Conservation (phyloP, 2,329 filamentous ascomycete species). For the Trichophyton simii region DNA sequence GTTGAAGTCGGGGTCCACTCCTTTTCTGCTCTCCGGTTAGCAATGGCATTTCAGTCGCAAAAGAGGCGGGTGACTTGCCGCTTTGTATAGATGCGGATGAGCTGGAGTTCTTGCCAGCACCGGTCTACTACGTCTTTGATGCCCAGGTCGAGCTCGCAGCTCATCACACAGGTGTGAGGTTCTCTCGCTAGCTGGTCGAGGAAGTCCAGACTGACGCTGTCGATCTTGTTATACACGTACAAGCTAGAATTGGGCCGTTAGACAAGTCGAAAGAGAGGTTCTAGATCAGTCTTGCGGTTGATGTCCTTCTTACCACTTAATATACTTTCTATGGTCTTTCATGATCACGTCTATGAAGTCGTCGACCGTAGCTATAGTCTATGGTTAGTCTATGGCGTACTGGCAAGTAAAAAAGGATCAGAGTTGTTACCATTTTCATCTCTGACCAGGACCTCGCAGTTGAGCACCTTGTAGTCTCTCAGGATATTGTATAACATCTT, state of each 20-base stretch:
- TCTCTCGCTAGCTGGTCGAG: slow-evolving; percentile 85
- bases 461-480: slow-evolving; percentile 96
- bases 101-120: slow-evolving; percentile 81
- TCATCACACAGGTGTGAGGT: slow-evolving; percentile 92
- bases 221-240: slow-evolving; percentile 99
- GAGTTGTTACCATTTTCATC: slow-evolving; percentile 61
- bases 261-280: background rate
- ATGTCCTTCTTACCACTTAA: slow-evolving; percentile 46
- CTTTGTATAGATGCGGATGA: slow-evolving; percentile 95
- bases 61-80: slow-evolving; percentile 24
- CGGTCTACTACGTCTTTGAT: slow-evolving; percentile 87
- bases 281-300: background rate
- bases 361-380: slow-evolving; percentile 63
- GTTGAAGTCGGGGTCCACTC: slow-evolving; percentile 71
- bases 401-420: background rate
- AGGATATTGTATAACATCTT: slow-evolving; percentile 98
- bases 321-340: slow-evolving; percentile 98
- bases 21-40: slow-evolving; percentile 49
- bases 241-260: slow-evolving; percentile 39
- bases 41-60: background rate
- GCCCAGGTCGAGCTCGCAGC: slow-evolving; percentile 86
- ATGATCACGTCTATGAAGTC: slow-evolving; percentile 99
- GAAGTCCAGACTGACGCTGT: slow-evolving; percentile 84
- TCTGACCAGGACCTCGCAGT: slow-evolving; percentile 88
- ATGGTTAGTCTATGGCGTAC: background rate